Evolutionary conservation across 225 moss, liverwort and hornwort genomes (phyloP), one percentile per base, ranked within the genome.

Genomic region (Physcomitrium patens): DNA sequence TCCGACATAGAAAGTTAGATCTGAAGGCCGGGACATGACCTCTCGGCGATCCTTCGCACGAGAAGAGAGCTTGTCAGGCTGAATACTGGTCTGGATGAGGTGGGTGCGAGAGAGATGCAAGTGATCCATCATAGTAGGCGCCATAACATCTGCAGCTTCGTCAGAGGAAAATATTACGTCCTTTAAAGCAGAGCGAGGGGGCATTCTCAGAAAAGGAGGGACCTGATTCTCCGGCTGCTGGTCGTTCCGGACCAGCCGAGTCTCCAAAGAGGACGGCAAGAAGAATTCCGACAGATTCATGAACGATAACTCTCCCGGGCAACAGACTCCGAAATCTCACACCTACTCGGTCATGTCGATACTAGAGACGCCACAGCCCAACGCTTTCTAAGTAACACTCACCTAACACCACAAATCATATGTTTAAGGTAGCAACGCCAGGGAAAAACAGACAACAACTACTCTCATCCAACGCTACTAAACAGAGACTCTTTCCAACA

Each of bases 1-100:
- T 0, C 89, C 91, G 3, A 91, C 89, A 50, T 83, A 82, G 43
- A 91, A 80, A 10, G 87, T 87, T 0, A 91, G 79, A 45, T 91
- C 89, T 0, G 81, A 77, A 9, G 83, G 81, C 24, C 81, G 77
- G n/a, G 83, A 65, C 14, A 77, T 7, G 1, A 61, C 61, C 13
- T 76, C 80, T 0, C 77, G 81, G 3, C 70, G 68, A 26, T 73
- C 77, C 10, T 85, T 80, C 68, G 69, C 85, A 7, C 76, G 63
- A 8, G 79, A 75, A 63, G 80, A 78, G 0, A 79, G 57, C 20
- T 79, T 77, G 60, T 81, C 75, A 56, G 77, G 56, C 53, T 76
- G 79, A 0, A 16, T 46, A 1, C 28, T 49, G 28, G 51, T 53
- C 41, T n/a, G 72, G 13, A 54, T 20, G 46, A 27, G 56, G 57